Percentiles rank a stretch among this genome's conserved stretches.
Evolutionary conservation across 2,329 filamentous ascomycete genomes (phyloP).

Genomic region (Aureobasidium sp.): DNA sequence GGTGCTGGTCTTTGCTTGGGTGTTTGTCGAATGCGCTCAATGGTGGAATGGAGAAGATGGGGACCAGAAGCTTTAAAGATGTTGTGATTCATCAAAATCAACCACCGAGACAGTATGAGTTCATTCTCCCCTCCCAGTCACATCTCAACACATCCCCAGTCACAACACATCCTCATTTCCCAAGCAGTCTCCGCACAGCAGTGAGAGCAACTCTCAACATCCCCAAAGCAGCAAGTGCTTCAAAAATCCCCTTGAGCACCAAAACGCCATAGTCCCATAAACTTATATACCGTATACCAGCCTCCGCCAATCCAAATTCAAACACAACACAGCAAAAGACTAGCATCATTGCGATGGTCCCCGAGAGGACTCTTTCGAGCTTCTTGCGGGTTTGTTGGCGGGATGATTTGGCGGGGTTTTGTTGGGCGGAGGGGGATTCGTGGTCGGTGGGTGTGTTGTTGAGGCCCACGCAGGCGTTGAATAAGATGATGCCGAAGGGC

Average conservation of each 20-base stretch:
- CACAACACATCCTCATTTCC: neutral
- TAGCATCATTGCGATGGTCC: neutral
- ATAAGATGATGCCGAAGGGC: neutral
- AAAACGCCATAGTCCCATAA: neutral
- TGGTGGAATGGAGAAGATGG: neutral
- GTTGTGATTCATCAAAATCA: neutral
- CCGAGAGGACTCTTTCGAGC: neutral
- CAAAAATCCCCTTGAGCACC: neutral
- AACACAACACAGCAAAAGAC: neutral
- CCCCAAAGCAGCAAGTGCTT: neutral
- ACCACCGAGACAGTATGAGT: neutral
- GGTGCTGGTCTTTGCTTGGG: neutral
- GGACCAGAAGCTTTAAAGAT: neutral
- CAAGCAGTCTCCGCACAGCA: neutral
- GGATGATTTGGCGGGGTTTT: neutral
- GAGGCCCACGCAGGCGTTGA: neutral
- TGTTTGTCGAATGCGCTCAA: neutral
- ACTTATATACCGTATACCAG: accelerated
- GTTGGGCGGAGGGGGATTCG: neutral
- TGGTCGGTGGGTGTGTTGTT: neutral
- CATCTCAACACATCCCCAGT: neutral
- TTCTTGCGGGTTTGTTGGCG: neutral
- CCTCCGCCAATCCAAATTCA: neutral
- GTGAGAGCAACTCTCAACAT: neutral
- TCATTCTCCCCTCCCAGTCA: neutral